These are phyloP conservation scores for Rostrohypoxylon terebratum DNA, from an alignment of 495 filamentous ascomycete genomes.

Conservation along the genomic window DNA sequence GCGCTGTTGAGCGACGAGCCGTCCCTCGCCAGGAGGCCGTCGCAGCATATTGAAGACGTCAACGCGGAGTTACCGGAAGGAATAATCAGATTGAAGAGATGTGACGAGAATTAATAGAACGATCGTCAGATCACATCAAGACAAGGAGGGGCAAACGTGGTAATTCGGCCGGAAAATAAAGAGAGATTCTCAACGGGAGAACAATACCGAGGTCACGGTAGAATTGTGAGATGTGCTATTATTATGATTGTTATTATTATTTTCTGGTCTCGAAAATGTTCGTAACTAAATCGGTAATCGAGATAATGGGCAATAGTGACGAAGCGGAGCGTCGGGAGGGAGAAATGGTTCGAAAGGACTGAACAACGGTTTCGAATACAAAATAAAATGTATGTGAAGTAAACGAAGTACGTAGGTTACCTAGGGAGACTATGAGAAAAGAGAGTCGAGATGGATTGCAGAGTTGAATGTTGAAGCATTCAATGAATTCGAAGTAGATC, in stretches of 20 bases:
- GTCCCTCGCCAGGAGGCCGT: slow-evolving; percentile 66
- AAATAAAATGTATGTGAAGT: too few species aligned
- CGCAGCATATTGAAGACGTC: slow-evolving; percentile 65
- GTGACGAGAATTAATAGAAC: background rate
- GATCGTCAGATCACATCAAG: slow-evolving; percentile 33
- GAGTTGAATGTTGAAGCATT: background rate
- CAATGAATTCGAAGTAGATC: background rate
- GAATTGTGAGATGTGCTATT: background rate
- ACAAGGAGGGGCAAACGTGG: background rate
- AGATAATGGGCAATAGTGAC: background rate
- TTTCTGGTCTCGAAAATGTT: background rate
- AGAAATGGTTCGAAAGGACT: background rate
- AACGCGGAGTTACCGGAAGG: slow-evolving; percentile 51
- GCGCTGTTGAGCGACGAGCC: slow-evolving; percentile 57
- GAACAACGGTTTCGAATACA: background rate
- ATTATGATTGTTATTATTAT: too few species aligned
- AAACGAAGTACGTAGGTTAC: background rate
- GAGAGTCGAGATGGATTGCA: background rate
- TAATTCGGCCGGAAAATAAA: background rate
- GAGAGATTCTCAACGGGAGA: background rate
- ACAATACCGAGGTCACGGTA: background rate
- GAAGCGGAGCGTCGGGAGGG: background rate
- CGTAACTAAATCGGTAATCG: background rate
- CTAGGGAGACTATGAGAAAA: background rate
- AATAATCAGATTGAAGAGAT: background rate